Evolutionary conservation across 345 rosid genomes (phyloP), one percentile per base, ranked within the genome.

Genomic region (Heritiera fomes): DNA sequence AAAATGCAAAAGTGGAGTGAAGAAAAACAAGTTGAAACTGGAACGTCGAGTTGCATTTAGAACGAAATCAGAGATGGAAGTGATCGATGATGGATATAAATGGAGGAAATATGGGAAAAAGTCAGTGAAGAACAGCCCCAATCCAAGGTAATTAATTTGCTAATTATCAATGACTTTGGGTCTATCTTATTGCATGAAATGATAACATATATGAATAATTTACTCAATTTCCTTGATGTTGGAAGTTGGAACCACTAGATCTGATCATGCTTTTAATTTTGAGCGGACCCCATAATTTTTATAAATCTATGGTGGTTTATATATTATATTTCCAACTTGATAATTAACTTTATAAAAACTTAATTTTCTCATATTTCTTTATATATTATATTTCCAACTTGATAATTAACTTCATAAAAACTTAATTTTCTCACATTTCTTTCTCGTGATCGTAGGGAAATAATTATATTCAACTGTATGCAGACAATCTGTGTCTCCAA

Each of bases 31-130:
- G 82, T 0, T 9, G 75, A 87, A 87, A 61, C 76, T 12, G 79
- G 87, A 80, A 32, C 73, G 65, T 43, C 83, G 96, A 80, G 91
- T 95, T 79, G 98, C 99, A 80, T 95, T 95, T 77, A 86, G 90
- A 82, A 93, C 92, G 30, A 88, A 88, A 83, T 92, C 99, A 28
- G 90, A 91, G 81, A 71, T 87, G 70, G 99, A 95, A 73, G 84
- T 93, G 52, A 91, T 93, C 91, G 96, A 95, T 67, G 99, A 95
- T 86, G 98, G 98, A 10, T 95, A 81, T 65, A 93, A 89, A 77
- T 95, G 98, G 98, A 89, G 98, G 83, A 95, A 95, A 49, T 95
- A 95, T 61, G 98, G 98, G 13, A 93, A 95, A 84, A 95, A 95
- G 75, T 87, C 95, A 0, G 91, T 95, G 77, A 95, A 95, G 86